These are phyloP conservation scores for Oemleria cerasiformis DNA, from an alignment of 306 rosid genomes.

Conservation along the genomic window DNA sequence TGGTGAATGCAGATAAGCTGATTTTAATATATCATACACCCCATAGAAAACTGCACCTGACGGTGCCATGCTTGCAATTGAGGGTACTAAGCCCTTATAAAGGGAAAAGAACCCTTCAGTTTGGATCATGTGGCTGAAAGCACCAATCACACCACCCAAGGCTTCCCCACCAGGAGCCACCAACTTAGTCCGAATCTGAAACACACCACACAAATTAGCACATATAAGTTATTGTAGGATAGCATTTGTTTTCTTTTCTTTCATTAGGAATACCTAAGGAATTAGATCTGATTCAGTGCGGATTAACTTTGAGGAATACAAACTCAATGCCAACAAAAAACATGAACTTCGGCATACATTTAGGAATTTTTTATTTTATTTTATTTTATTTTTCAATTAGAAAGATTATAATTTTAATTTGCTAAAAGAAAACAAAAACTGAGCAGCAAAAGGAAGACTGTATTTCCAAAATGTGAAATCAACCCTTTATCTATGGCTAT, in stretches of 20 bases:
- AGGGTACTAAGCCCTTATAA: slow-evolving; percentile 92
- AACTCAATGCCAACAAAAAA: background rate
- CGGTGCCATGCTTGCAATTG: slow-evolving; percentile 94
- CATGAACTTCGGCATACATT: background rate
- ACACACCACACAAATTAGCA: slow-evolving; percentile 20
- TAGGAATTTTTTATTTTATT: background rate
- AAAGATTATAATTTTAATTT: background rate
- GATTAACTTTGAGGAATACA: background rate
- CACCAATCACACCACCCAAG: slow-evolving; percentile 87
- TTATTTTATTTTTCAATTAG: background rate
- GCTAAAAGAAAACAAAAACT: background rate
- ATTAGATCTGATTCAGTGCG: background rate
- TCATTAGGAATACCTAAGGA: background rate
- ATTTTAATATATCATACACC: slow-evolving; percentile 82
- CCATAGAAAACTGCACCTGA: slow-evolving; percentile 95
- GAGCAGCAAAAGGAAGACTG: background rate
- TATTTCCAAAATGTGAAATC: background rate
- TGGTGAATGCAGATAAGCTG: slow-evolving; percentile 82
- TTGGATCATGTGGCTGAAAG: slow-evolving; percentile 76
- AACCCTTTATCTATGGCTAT: background rate
- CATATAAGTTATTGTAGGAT: slow-evolving; percentile 12
- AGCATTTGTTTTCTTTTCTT: background rate
- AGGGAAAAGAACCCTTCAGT: slow-evolving; percentile 92
- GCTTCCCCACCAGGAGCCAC: slow-evolving; percentile 99
- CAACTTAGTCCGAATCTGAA: slow-evolving; percentile 85